phyloP scores from a whole-genome alignment of 352 stramenopile species.

The Pythium rishiriense region DNA sequence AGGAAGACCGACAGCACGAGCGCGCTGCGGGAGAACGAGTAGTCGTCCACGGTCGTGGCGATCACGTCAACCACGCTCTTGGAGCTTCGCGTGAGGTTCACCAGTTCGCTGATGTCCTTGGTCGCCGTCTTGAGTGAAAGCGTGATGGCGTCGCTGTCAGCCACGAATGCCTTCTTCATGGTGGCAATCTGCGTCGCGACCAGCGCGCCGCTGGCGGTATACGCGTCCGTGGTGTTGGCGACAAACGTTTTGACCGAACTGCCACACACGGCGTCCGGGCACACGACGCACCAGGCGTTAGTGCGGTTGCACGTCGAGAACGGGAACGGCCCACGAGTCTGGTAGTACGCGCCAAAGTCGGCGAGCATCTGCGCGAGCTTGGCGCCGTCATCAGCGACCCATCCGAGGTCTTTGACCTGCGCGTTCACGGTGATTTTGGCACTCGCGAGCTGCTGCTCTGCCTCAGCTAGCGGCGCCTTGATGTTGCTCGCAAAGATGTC shows the following conservation, averaged over 20 bases:
- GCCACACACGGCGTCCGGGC: conserved; percentile 54
- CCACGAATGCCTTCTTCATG: conserved; percentile 51
- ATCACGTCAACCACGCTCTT: conserved; percentile 59
- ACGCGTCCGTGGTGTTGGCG: conserved; percentile 29
- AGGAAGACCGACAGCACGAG: conserved; percentile 81
- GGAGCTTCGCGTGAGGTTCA: conserved; percentile 56
- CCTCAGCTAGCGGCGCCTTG: conserved; percentile 44
- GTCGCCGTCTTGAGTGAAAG: conserved; percentile 43
- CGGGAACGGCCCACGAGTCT: conserved; percentile 55
- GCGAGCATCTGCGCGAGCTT: conserved; percentile 59
- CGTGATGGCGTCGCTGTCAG: conserved; percentile 38
- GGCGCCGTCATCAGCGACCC: conserved; percentile 49
- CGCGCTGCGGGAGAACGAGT: conserved; percentile 74
- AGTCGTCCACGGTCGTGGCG: conserved; percentile 65
- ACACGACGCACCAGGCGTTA: conserved; percentile 53
- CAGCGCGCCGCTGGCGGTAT: conserved; percentile 23
- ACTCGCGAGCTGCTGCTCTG: conserved; percentile 40
- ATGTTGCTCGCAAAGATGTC: conserved; percentile 75
- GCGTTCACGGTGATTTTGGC: conserved; percentile 43
- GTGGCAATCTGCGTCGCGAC: conserved; percentile 35
- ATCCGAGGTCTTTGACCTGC: conserved; percentile 45
- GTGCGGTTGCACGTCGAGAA: conserved; percentile 43
- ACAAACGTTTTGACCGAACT: conserved; percentile 45
- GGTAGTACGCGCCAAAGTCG: conserved; percentile 59
- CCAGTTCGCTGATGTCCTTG: conserved; percentile 49